Base-by-base conservation (phyloP, 257 asterid species). In the Solanum sitiens region DNA sequence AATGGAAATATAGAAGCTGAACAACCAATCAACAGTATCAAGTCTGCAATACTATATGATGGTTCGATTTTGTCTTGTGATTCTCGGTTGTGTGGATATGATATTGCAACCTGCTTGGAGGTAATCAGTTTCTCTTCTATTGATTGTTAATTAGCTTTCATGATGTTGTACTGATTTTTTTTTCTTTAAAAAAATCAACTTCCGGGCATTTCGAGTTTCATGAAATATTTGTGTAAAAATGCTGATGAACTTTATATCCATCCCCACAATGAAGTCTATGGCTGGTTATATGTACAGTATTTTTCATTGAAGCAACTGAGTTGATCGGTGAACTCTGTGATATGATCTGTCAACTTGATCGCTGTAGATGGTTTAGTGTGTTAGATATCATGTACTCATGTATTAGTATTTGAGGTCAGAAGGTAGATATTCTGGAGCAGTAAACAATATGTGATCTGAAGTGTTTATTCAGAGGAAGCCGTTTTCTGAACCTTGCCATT, bases 101-200 rank as follows among this genome's bases (percentile, higher is more conserved):
- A 95, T 91, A 95, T 97, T 88, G 98, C 93, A 87, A 94, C 99
- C 89, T 97, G 99, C 92, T 93, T 97, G 95, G 99, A 97, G 99
- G 99, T 95, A 92, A 86, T 59, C 47, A 40, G 76, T 84, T 53
- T 86, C 73, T 87, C 87, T 84, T 85, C 73, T 15, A 37, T 15
- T 33, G 63, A 68, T 82, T 56, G 70, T 50, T 82, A 82, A 45
- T 32, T 61, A 50, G 20, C 18, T 39, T 73, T 67, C 83, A 25
- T 3, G 79, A 11, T 82, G 6, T 50, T 11, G 6, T 11, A 45
- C 9, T 30, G 20, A 10, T 25, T 74, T 6, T 10, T 71, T 71
- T 77, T 44, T 13, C 33, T 23, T 11, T 3, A 27, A 45, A 45
- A 25, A 8, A 25, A 15, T 25, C 5, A 77, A 16, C 84, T 76